phyloP scores from a whole-genome alignment of 2,329 filamentous ascomycete species.

The Epichloe gansuensis region DNA sequence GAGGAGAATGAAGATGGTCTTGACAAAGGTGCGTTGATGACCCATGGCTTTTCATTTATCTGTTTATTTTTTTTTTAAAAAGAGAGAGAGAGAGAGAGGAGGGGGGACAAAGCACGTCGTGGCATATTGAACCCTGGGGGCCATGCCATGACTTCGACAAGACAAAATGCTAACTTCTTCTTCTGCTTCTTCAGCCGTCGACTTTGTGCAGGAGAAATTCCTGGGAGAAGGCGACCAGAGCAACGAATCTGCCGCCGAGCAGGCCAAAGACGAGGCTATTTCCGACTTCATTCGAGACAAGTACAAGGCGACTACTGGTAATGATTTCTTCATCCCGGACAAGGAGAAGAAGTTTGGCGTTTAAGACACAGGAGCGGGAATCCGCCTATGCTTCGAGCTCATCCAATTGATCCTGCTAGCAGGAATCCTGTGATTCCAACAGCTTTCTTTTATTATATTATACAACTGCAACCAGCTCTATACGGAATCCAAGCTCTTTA shows the following conservation, averaged over 20 bases:
- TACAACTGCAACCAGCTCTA: too few relatives aligned
- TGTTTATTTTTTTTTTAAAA: too few relatives aligned
- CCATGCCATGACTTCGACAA: background rate
- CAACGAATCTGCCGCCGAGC: conserved; percentile 63
- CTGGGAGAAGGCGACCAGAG: conserved; percentile 57
- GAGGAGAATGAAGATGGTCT: conserved; percentile 77
- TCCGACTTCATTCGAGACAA: conserved; percentile 57
- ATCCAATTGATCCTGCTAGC: too few relatives aligned
- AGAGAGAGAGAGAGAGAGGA: too few relatives aligned
- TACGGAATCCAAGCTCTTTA: too few relatives aligned
- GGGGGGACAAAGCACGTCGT: too few relatives aligned
- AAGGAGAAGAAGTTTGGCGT: conserved; percentile 38
- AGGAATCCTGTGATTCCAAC: too few relatives aligned
- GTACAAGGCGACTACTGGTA: conserved; percentile 59
- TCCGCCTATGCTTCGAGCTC: too few relatives aligned
- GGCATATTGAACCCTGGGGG: too few relatives aligned
- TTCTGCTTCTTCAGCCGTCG: conserved; percentile 43
- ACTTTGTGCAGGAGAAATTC: conserved; percentile 66
- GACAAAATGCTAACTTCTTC: background rate
- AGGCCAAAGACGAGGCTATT: conserved; percentile 74
- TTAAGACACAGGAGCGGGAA: background rate
- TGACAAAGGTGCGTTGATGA: conserved; percentile 53
- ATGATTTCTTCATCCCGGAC: conserved; percentile 57
- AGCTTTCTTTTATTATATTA: too few relatives aligned
- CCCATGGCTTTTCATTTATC: too few relatives aligned